phyloP scores from a whole-genome alignment of 2,329 filamentous ascomycete genomes.

The Aspergillus sp. region DNA sequence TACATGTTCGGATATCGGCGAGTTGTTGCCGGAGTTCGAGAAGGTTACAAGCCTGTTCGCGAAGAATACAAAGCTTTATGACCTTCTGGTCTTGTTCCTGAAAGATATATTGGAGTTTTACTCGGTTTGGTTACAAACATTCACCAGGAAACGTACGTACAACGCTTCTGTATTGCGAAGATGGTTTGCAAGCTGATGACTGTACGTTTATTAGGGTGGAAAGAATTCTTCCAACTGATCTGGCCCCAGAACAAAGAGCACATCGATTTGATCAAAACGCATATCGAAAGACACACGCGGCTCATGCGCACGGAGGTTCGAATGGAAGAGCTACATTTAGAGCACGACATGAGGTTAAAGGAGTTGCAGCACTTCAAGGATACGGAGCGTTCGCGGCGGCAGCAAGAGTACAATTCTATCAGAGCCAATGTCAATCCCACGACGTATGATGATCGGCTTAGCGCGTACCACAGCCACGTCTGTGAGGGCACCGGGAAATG shows the following conservation, averaged over 20 bases:
- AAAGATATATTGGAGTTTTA: constrained; percentile 41
- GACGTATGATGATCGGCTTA: constrained; percentile 3
- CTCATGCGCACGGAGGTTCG: constrained; percentile 11
- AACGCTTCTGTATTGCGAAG: not conserved
- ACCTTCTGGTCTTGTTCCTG: constrained; percentile 32
- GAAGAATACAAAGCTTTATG: constrained; percentile 1
- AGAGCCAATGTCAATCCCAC: not conserved
- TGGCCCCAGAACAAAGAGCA: constrained; percentile 2
- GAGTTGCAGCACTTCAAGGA: constrained; percentile 8
- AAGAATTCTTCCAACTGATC: constrained; percentile 7
- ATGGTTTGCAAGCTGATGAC: not conserved
- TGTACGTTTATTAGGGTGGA: constrained; percentile 4
- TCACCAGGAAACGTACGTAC: constrained; percentile 25
- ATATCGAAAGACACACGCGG: constrained; percentile 8
- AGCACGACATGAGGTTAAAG: constrained; percentile 4
- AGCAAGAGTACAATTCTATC: constrained; percentile 1
- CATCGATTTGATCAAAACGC: not conserved
- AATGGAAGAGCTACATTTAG: constrained; percentile 3
- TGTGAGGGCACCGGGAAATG: constrained; percentile 1
- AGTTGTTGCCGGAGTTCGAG: constrained; percentile 8
- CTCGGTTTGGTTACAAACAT: constrained; percentile 31
- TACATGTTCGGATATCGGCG: constrained; percentile 13
- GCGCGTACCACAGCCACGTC: not conserved
- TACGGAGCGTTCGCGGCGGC: not conserved
- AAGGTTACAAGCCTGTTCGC: not conserved